Conservation (phyloP, 257 asterid genomes). For the Verbascum thapsus region DNA sequence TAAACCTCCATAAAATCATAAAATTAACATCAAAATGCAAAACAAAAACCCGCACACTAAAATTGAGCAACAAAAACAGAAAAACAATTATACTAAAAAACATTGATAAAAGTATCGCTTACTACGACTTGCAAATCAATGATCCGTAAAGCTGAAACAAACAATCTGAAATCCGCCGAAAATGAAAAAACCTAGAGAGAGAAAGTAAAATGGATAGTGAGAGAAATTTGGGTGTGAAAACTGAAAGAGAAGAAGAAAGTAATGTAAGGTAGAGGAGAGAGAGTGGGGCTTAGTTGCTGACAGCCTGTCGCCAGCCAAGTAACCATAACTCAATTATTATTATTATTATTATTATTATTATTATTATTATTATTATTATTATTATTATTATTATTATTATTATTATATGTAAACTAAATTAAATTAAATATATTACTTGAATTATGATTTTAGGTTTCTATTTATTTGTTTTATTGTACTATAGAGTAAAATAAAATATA, state of each 20-base stretch:
- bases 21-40: conserved; percentile 18
- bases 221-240: conserved; percentile 32
- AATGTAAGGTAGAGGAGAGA: conserved; percentile 39
- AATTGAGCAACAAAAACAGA: neutral
- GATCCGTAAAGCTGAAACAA: conserved; percentile 42
- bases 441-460: too few species aligned
- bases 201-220: conserved; percentile 23
- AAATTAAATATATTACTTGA: too few species aligned
- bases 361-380: too few species aligned
- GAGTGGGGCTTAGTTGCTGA: conserved; percentile 69
- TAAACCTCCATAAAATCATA: conserved; percentile 20
- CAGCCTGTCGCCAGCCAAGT: conserved; percentile 91
- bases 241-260: conserved; percentile 32
- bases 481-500: too few species aligned
- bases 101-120: conserved; percentile 35
- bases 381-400: too few species aligned
- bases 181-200: conserved; percentile 41
- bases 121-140: conserved; percentile 40
- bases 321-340: conserved; percentile 39
- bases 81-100: neutral
- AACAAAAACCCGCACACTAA: conserved; percentile 2
- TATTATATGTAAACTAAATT: too few species aligned
- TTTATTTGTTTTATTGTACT: too few species aligned
- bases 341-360: too few species aligned
- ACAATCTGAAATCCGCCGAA: conserved; percentile 24